phyloP scores from a whole-genome alignment of 176 grass and related monocot genomes.

The Eleusine coracana region DNA sequence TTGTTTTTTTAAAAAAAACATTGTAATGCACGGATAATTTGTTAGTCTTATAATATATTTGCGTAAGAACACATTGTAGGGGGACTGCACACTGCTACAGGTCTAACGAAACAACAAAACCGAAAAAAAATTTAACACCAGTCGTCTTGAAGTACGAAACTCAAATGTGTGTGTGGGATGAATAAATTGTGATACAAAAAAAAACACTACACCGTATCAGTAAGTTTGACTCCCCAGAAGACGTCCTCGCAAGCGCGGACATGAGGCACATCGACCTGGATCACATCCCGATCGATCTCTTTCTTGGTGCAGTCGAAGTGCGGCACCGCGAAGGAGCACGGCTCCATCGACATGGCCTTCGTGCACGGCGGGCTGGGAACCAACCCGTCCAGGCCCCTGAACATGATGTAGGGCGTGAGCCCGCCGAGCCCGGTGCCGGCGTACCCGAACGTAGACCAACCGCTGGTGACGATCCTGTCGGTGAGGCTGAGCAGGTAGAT shows the following conservation, averaged over 20 bases:
- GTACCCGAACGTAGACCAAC: conserved; percentile 44
- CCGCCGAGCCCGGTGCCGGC: conserved; percentile 25
- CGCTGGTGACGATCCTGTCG: conserved; percentile 29
- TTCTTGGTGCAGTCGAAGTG: neutral
- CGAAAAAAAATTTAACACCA: no score
- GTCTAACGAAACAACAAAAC: no score
- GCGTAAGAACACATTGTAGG: no score
- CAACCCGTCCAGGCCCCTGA: conserved; percentile 18
- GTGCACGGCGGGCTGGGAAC: conserved; percentile 34
- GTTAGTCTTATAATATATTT: no score
- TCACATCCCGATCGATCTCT: neutral
- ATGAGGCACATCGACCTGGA: neutral
- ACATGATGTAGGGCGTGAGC: conserved; percentile 32
- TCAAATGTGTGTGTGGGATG: no score
- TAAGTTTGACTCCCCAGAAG: neutral
- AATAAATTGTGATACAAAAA: no score
- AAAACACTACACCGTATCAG: no score
- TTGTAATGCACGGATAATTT: no score
- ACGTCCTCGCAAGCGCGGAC: neutral
- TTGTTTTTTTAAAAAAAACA: no score
- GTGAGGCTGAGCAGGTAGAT: conserved; percentile 38
- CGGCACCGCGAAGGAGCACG: neutral
- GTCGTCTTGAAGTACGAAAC: no score
- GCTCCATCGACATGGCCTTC: conserved; percentile 43
- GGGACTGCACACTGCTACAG: no score